Evolutionary conservation across 148 eudicot genomes (phyloP).

Genomic region (Oxyria digyna): DNA sequence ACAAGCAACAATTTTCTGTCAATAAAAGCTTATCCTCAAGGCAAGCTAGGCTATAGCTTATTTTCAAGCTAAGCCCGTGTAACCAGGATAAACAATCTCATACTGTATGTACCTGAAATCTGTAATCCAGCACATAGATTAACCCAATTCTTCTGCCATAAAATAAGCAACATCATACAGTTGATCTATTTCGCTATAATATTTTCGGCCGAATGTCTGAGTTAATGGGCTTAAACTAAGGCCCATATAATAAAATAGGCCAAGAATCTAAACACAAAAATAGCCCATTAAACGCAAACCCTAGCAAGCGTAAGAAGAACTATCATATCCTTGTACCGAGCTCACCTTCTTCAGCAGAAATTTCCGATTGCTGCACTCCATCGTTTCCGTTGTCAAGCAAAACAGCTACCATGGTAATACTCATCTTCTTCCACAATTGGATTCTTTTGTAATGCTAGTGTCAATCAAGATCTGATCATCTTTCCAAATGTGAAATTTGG

Average conservation of each 20-base stretch:
- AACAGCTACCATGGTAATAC: background rate
- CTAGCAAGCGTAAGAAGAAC: background rate
- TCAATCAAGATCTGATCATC: background rate
- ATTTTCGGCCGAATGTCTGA: background rate
- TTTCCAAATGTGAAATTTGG: background rate
- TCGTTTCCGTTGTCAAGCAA: background rate
- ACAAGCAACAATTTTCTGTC: background rate
- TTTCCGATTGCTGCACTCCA: background rate
- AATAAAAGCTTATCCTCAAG: background rate
- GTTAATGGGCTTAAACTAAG: background rate
- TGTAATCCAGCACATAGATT: background rate
- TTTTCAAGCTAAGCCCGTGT: background rate
- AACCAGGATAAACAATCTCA: background rate
- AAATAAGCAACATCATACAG: no score
- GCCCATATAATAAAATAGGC: background rate
- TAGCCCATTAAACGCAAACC: background rate
- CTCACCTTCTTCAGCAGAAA: background rate
- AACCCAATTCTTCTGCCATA: no score
- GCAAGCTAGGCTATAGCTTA: background rate
- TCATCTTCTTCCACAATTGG: background rate
- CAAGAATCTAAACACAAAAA: background rate
- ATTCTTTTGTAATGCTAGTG: background rate
- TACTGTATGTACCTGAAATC: no score
- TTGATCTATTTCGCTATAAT: no score
- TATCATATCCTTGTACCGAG: background rate